A percentile compares a stretch with the other conserved stretches of the same genome.
Conservation (phyloP, 2,329 filamentous ascomycete species). For the Didymosphaeria variabile region DNA sequence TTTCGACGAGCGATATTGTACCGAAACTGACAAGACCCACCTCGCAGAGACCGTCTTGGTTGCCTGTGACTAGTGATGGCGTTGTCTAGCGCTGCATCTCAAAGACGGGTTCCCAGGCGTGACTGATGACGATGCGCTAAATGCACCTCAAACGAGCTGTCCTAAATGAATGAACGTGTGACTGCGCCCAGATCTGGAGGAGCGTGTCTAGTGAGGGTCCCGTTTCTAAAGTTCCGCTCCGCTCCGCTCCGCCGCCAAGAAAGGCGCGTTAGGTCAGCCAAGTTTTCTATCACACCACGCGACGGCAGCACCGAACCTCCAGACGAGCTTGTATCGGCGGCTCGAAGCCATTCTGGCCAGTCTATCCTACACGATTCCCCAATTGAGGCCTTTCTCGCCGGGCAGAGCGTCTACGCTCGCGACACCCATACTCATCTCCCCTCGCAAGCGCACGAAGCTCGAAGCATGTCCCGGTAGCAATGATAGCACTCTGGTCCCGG, state of each 20-base stretch:
- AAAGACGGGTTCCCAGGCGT: too few species aligned
- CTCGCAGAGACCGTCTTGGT: too few species aligned
- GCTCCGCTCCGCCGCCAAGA: constrained; percentile 6
- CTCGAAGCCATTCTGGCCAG: constrained; percentile 7
- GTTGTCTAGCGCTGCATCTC: neutral
- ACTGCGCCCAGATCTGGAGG: neutral
- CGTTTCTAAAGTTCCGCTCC: neutral
- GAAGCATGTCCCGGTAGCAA: constrained; percentile 56
- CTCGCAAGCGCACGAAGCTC: constrained; percentile 11
- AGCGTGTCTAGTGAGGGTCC: neutral
- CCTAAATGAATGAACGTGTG: neutral
- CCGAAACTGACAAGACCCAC: too few species aligned
- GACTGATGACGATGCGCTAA: neutral
- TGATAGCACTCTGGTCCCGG: constrained; percentile 75
- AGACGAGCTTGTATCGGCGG: constrained; percentile 11
- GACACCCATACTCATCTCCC: constrained; percentile 10
- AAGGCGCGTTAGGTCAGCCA: neutral
- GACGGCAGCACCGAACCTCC: constrained; percentile 4
- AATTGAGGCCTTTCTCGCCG: constrained; percentile 11
- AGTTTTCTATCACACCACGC: constrained; percentile 11
- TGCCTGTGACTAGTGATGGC: neutral
- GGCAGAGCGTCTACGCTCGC: constrained; percentile 16
- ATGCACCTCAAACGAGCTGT: neutral
- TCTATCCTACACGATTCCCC: constrained; percentile 3
- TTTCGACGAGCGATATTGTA: too few species aligned